Base-by-base conservation (phyloP, 495 filamentous ascomycete species). In the Bathelium albidoporum region DNA sequence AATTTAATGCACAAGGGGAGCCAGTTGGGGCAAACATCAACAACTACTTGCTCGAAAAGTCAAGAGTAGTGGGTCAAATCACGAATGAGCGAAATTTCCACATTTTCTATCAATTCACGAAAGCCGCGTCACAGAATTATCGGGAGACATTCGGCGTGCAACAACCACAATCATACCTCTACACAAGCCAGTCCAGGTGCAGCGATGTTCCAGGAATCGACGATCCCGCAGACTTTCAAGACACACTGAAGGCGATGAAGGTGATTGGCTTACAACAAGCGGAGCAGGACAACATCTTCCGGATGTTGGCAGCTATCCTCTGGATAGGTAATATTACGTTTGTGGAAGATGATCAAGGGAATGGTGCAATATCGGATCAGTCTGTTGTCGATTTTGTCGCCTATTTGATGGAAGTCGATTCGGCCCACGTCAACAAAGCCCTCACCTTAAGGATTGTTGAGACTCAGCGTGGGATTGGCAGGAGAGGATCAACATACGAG, bases 101-200 rank as follows among this genome's bases (percentile, higher is more conserved):
- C 74, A 97, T 99, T 69, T 97, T 99, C 74, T 99, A 99, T 75
- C 95, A 99, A 73, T 96, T 96, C 75, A 87, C 95, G 24, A 99
- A 99, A 73, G 91, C 88, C 0, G 95, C 94, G 16, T 87, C 91
- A 11, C 82, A 88, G 69, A 86, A 88, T 53, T 95, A 97, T 73
- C 80, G 91, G 69, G 85, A 91, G 64, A 87, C 77, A 39, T 97
- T 89, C 71, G 94, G 94, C 32, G 76, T 99, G 1, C 94, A 97
- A 72, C 87, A 86, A 66, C 95, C 95, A 28, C 89, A 95, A 66
- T 89, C 90, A 31, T 99, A 99, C 75, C 71, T 87, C n/a, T 99
- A 99, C 75, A 96, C 92, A 10, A 96, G 90, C 73, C 83, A 82
- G 61, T 96, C 95, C 24, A 95, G 95, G 71, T 99, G 95, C 73